These are phyloP conservation scores for Penicillium digitatum DNA, from an alignment of 2,329 filamentous ascomycete genomes.

Conservation along the genomic window DNA sequence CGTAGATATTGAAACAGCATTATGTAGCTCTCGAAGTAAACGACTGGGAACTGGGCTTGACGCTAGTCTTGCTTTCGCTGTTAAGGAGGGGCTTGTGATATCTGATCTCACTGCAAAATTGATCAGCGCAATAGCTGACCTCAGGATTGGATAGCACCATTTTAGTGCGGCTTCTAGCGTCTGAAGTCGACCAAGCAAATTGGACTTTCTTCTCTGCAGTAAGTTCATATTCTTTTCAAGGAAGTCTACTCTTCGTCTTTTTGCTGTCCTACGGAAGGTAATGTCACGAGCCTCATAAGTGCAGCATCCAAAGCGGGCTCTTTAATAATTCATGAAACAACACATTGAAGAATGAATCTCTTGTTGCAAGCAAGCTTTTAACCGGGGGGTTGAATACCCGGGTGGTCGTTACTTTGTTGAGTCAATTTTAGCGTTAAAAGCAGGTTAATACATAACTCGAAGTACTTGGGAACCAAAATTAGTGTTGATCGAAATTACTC, in stretches of 20 bases:
- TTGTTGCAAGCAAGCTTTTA: neutral
- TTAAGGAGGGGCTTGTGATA: neutral
- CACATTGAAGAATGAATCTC: neutral
- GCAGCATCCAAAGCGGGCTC: neutral
- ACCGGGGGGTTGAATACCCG: neutral
- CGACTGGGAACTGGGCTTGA: too few relatives aligned
- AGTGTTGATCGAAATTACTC: neutral
- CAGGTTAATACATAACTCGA: neutral
- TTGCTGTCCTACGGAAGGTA: neutral
- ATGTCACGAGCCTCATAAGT: too few relatives aligned
- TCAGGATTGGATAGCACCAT: neutral
- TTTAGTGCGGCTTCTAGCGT: neutral
- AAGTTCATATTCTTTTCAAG: neutral
- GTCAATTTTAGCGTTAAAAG: neutral
- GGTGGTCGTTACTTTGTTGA: neutral
- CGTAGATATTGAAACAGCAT: too few relatives aligned
- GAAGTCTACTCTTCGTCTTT: neutral
- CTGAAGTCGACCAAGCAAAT: neutral
- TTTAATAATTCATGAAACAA: neutral
- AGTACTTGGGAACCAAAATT: neutral
- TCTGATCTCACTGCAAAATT: neutral
- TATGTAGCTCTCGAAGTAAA: too few relatives aligned
- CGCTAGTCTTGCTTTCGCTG: too few relatives aligned
- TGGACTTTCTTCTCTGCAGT: neutral
- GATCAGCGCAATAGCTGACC: neutral